Evolutionary conservation across 345 rosid species (phyloP), one percentile per base, ranked within the genome.

Genomic region (Sonneratia alba): DNA sequence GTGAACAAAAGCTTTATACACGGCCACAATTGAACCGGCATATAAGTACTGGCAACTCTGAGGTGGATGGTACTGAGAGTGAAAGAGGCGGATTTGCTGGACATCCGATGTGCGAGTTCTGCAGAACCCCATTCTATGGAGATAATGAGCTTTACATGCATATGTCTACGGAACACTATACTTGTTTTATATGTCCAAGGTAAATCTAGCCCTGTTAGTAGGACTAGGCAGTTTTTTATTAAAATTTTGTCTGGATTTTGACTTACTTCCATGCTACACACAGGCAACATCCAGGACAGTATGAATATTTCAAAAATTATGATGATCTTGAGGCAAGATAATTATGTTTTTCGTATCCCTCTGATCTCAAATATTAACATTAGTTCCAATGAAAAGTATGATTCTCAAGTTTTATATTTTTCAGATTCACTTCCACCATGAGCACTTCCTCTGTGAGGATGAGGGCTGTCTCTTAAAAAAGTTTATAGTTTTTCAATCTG

Each of bases 61-160:
- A 85, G 81, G 99, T 92, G 75, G 99, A 96, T 79, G 99, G 99
- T 64, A 85, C 74, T 80, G 99, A 91, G 77, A 88, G 93, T 79
- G 99, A 96, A 79, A 87, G 98, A 76, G 98, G 98, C 72, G 99
- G 99, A 67, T 92, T 96, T 63, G 72, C 76, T 76, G 99, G 99
- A 14, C 99, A 96, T 85, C 97, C 98, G 27, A 77, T 80, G 78
- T 96, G 98, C 83, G 96, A 92, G 75, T 92, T 96, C 76, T 96
- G 99, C 78, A 85, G 77, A 78, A 82, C 85, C 45, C 91, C 97
- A 0, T 96, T 92, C 74, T 96, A 96, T 78, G 97, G 98, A 71
- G 99, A 96, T 76, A 92, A 92, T 79, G 99, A 92, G 70, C 75
- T 89, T 71, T 96, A 87, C 81, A 76, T 89, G 8, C 98, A 96